phyloP scores from a whole-genome alignment of 352 stramenopile genomes.

The Globisporangium canariense region DNA sequence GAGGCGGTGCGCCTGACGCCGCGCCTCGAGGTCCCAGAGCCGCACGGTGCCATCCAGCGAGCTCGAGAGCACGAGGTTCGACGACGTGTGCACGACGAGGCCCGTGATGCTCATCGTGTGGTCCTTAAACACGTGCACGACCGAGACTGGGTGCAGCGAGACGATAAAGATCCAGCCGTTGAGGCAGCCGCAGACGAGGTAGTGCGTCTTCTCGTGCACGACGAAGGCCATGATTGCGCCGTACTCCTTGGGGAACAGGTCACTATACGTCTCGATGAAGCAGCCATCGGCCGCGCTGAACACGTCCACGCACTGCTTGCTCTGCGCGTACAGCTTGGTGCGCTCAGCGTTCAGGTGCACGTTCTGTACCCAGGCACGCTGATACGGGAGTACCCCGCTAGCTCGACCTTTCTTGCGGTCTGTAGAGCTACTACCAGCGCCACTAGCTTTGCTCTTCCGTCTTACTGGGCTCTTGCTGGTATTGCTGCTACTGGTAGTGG shows the following conservation, averaged over 20 bases:
- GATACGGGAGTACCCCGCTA: slow-evolving; percentile 1
- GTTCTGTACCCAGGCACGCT: slow-evolving; percentile 41
- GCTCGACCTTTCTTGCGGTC: slow-evolving; percentile 10
- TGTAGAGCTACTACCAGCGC: neutral
- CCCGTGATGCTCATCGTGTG: slow-evolving; percentile 59
- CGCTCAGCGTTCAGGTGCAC: slow-evolving; percentile 44
- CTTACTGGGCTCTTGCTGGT: slow-evolving; percentile 5
- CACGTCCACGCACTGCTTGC: slow-evolving; percentile 45
- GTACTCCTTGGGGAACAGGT: slow-evolving; percentile 47
- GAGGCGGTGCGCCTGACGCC: slow-evolving; percentile 57
- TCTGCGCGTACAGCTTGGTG: slow-evolving; percentile 47
- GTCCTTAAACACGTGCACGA: slow-evolving; percentile 68
- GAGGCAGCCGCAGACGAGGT: slow-evolving; percentile 58
- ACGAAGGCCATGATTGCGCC: slow-evolving; percentile 64
- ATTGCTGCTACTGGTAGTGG: neutral
- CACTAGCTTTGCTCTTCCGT: slow-evolving; percentile 12
- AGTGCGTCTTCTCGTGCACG: slow-evolving; percentile 63
- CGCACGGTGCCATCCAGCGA: slow-evolving; percentile 66
- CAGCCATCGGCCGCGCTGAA: slow-evolving; percentile 45
- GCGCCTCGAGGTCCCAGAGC: slow-evolving; percentile 65
- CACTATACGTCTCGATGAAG: slow-evolving; percentile 47
- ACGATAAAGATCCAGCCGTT: slow-evolving; percentile 54
- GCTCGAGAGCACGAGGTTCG: slow-evolving; percentile 57
- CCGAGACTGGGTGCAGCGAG: slow-evolving; percentile 49
- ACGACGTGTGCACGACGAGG: slow-evolving; percentile 45